A percentile compares a stretch with the other conserved stretches of the same genome.
Evolutionary conservation across 1,139 yeast species (phyloP).

Genomic region (Candida sp.): DNA sequence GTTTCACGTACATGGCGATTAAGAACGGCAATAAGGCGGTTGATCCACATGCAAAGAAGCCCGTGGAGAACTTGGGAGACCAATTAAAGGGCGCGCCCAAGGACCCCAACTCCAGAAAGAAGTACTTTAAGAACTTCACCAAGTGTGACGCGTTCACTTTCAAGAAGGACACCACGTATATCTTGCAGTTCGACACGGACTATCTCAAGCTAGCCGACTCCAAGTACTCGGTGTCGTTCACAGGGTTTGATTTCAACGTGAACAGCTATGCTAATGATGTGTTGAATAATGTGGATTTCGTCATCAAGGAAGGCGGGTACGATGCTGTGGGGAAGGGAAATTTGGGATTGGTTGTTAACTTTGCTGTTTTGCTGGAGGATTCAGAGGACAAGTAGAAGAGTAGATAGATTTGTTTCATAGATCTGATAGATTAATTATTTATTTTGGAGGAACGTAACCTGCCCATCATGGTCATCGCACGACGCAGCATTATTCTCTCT

Average conservation of each 20-base stretch:
- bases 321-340: constrained; percentile 42
- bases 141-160: constrained; percentile 38
- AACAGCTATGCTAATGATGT: constrained; percentile 44
- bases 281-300: constrained; percentile 50
- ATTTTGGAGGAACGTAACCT: neutral
- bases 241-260: constrained; percentile 48
- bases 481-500: neutral
- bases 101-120: constrained; percentile 34
- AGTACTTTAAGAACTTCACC: constrained; percentile 32
- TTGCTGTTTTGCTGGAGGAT: constrained; percentile 40
- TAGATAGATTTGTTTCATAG: neutral
- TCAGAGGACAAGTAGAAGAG: constrained; percentile 7
- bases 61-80: constrained; percentile 18
- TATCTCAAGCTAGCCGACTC: constrained; percentile 47
- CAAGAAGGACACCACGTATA: constrained; percentile 25
- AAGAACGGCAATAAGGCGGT: constrained; percentile 7
- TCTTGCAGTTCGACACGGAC: constrained; percentile 43
- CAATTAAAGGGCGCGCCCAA: constrained; percentile 31
- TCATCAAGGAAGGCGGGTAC: constrained; percentile 40
- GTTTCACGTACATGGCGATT: constrained; percentile 46
- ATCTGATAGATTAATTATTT: neutral
- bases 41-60: constrained; percentile 10
- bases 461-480: neutral
- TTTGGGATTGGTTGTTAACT: constrained; percentile 43
- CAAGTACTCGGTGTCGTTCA: constrained; percentile 43